Percentiles rank a stretch among this genome's conserved stretches.
Conservation (phyloP, 2,329 filamentous ascomycete species). For the Colletotrichum ledebouriae region DNA sequence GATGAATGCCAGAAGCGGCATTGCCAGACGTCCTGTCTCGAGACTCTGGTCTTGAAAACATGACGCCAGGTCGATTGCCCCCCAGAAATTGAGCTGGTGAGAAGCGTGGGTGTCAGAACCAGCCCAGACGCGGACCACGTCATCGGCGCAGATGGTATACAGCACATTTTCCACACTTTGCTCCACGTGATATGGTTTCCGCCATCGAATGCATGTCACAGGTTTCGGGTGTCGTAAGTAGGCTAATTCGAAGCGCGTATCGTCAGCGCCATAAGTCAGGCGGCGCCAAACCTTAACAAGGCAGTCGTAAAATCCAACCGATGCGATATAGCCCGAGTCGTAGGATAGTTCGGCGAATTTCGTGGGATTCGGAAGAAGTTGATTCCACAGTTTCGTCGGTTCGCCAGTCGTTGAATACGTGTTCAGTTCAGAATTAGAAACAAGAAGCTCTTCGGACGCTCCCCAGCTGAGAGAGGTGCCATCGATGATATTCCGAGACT, state of each 20-base stretch:
- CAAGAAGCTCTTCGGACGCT: conserved; percentile 83
- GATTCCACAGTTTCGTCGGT: conserved; percentile 76
- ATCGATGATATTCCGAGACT: conserved; percentile 52
- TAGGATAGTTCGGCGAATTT: conserved; percentile 85
- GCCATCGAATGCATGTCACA: conserved; percentile 90
- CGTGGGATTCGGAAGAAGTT: conserved; percentile 77
- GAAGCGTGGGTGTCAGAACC: conserved; percentile 78
- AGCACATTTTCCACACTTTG: conserved; percentile 88
- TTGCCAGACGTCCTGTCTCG: conserved; percentile 27
- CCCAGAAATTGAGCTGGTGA: conserved; percentile 83
- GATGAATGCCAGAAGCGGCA: conserved; percentile 71
- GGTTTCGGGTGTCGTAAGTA: conserved; percentile 88
- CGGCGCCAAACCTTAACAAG: conserved; percentile 95
- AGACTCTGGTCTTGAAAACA: conserved; percentile 69
- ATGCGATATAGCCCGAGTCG: conserved; percentile 89
- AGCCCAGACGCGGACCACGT: conserved; percentile 86
- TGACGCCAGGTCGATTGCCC: conserved; percentile 79
- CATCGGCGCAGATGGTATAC: conserved; percentile 89
- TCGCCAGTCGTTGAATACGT: conserved; percentile 71
- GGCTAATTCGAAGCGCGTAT: conserved; percentile 89
- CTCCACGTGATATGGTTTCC: conserved; percentile 80
- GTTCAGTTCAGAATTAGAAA: conserved; percentile 77
- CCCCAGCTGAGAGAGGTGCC: conserved; percentile 82
- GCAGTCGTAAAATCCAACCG: conserved; percentile 81
- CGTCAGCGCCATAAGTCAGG: conserved; percentile 83